Conservation (phyloP, 768 basidiomycete genomes). For the Tubosaeta sp. region DNA sequence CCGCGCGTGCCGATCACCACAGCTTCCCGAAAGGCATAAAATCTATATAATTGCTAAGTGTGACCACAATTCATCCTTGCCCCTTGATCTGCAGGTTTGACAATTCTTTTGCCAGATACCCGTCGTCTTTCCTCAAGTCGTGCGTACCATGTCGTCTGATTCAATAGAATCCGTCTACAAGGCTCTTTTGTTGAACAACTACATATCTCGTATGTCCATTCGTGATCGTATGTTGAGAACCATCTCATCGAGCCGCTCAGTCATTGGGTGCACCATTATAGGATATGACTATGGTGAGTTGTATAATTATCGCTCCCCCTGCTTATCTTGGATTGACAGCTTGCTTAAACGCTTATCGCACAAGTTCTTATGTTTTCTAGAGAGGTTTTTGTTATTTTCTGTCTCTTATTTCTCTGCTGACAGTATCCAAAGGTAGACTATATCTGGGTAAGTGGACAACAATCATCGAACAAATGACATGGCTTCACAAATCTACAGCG, state of each 20-base stretch:
- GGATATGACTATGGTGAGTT: constrained; percentile 2
- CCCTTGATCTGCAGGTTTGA: neutral
- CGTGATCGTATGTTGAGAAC: neutral
- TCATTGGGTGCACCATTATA: neutral
- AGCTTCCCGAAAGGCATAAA: neutral
- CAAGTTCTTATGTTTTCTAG: neutral
- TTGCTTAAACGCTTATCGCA: constrained; percentile 20
- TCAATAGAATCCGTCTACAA: neutral
- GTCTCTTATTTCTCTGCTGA: neutral
- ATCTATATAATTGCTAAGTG: neutral
- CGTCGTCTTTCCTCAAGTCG: neutral
- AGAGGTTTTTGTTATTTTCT: neutral
- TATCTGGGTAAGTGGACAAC: neutral
- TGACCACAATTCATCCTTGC: neutral
- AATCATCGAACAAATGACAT: neutral
- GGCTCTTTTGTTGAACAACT: neutral
- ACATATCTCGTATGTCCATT: neutral
- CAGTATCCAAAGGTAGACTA: constrained; percentile 1
- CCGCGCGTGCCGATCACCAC: neutral
- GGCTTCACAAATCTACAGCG: neutral
- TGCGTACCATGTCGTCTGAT: constrained; percentile 1
- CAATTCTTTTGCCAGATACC: no score
- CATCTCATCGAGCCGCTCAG: neutral
- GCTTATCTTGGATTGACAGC: neutral
- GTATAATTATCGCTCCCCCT: neutral